Percentiles rank a stretch among this genome's conserved stretches.
Evolutionary conservation across 176 grass and related monocot species (phyloP).

Genomic region (Phyllostachys edulis): DNA sequence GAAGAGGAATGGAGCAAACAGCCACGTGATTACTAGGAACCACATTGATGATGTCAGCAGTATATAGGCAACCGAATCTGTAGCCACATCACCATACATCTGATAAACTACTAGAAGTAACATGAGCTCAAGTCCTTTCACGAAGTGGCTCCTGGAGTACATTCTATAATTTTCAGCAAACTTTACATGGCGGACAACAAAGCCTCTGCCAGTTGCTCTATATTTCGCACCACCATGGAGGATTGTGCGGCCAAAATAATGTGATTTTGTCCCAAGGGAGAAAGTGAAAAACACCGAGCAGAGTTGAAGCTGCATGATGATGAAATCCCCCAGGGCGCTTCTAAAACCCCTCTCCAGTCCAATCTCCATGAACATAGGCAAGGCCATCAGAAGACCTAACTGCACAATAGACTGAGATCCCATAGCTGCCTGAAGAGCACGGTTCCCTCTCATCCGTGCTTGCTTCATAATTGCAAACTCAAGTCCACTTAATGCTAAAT

Average conservation of each 20-base stretch:
- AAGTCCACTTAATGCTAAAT: conserved; percentile 78
- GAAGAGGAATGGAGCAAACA: conserved; percentile 89
- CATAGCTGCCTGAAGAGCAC: conserved; percentile 73
- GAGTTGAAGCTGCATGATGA: conserved; percentile 87
- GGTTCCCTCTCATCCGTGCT: conserved; percentile 70
- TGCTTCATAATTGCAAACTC: conserved; percentile 78
- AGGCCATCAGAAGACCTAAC: conserved; percentile 80
- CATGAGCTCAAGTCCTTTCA: conserved; percentile 77
- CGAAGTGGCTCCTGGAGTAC: conserved; percentile 79
- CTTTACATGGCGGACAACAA: conserved; percentile 81
- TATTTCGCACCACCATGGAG: conserved; percentile 88
- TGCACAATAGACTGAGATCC: conserved; percentile 89
- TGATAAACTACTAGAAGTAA: conserved; percentile 61
- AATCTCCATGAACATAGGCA: conserved; percentile 95
- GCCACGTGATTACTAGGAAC: conserved; percentile 83
- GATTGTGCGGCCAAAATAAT: conserved; percentile 73
- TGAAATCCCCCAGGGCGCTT: conserved; percentile 65
- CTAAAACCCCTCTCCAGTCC: conserved; percentile 85
- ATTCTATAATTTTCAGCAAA: conserved; percentile 87
- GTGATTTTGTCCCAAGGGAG: conserved; percentile 82
- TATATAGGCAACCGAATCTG: conserved; percentile 53
- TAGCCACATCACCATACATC: conserved; percentile 58
- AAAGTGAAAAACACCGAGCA: conserved; percentile 90
- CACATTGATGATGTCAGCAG: conserved; percentile 82
- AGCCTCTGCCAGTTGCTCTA: conserved; percentile 76